Percentiles rank a stretch among this genome's conserved stretches.
Conservation (phyloP, 2,329 filamentous ascomycete genomes). For the Cladobotryum mycophilum region DNA sequence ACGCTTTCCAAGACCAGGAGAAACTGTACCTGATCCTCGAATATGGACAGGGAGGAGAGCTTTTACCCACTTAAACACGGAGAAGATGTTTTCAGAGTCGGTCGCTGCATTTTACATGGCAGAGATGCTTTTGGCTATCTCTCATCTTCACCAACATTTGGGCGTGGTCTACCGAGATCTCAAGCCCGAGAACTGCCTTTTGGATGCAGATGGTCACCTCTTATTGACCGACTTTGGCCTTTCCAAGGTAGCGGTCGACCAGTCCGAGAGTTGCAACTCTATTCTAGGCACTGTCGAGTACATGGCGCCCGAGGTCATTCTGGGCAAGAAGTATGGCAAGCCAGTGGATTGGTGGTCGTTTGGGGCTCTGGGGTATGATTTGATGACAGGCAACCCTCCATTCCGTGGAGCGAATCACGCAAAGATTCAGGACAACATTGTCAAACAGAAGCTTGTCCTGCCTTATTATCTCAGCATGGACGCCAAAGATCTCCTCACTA, state of each 20-base stretch:
- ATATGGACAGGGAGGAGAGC: conserved; percentile 92
- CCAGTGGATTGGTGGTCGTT: conserved; percentile 99
- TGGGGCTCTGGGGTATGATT: conserved; percentile 83
- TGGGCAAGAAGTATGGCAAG: conserved; percentile 83
- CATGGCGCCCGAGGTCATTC: conserved; percentile 95
- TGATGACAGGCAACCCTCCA: conserved; percentile 86
- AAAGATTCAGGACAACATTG: conserved; percentile 93
- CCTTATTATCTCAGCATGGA: conserved; percentile 89
- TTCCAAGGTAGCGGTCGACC: conserved; percentile 82
- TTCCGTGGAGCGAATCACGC: conserved; percentile 87
- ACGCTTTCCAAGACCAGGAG: conserved; percentile 96
- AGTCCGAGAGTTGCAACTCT: conserved; percentile 65
- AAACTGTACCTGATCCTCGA: conserved; percentile 96
- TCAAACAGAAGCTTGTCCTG: conserved; percentile 81
- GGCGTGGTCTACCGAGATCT: conserved; percentile 95
- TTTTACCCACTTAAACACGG: conserved; percentile 87
- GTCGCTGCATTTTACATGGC: conserved; percentile 97
- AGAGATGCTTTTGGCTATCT: conserved; percentile 90
- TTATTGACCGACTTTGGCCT: conserved; percentile 95
- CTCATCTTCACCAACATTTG: conserved; percentile 84
- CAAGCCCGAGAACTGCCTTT: conserved; percentile 94
- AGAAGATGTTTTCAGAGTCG: conserved; percentile 90
- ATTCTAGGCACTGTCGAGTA: conserved; percentile 95
- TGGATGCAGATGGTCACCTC: conserved; percentile 86
- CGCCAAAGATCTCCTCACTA: conserved; percentile 87